A percentile compares a stretch with the other conserved stretches of the same genome.
phyloP scores from a whole-genome alignment of 2,329 filamentous ascomycete species.

The Didymella pinodella region DNA sequence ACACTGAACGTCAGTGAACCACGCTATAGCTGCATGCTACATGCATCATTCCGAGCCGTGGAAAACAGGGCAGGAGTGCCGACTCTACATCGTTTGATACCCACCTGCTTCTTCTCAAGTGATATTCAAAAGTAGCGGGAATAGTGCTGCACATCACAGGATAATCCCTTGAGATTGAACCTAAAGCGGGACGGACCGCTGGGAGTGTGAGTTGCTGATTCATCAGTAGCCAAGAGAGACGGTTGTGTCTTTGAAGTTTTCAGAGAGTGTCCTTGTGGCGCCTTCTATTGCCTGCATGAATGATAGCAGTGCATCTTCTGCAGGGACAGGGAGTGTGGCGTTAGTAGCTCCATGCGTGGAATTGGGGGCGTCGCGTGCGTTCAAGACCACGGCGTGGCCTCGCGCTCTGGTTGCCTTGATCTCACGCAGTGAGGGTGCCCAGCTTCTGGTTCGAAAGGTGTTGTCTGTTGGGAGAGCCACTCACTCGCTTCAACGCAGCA shows the following conservation, averaged over 20 bases:
- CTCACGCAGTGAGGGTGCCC: neutral
- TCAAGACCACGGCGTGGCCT: neutral
- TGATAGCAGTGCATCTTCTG: neutral
- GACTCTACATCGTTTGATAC: neutral
- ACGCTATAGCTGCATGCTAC: neutral
- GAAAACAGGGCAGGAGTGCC: neutral
- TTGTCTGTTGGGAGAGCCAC: neutral
- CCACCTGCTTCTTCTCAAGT: neutral
- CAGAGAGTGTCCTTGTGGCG: neutral
- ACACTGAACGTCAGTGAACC: neutral
- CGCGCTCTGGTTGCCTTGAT: neutral
- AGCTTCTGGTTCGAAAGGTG: neutral
- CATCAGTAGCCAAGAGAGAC: neutral
- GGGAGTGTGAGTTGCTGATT: neutral
- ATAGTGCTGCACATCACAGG: neutral
- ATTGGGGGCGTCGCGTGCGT: neutral
- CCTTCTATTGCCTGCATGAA: neutral
- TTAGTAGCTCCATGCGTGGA: slow-evolving; percentile 4
- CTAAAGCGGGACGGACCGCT: slow-evolving; percentile 8
- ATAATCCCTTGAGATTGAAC: neutral
- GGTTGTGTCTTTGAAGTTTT: neutral
- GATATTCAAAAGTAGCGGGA: neutral
- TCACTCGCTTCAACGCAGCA: neutral
- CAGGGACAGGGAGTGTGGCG: neutral
- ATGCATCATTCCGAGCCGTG: neutral